Conservation (phyloP, 2,329 filamentous ascomycete genomes). For the Coniochaeta pulveracea region DNA sequence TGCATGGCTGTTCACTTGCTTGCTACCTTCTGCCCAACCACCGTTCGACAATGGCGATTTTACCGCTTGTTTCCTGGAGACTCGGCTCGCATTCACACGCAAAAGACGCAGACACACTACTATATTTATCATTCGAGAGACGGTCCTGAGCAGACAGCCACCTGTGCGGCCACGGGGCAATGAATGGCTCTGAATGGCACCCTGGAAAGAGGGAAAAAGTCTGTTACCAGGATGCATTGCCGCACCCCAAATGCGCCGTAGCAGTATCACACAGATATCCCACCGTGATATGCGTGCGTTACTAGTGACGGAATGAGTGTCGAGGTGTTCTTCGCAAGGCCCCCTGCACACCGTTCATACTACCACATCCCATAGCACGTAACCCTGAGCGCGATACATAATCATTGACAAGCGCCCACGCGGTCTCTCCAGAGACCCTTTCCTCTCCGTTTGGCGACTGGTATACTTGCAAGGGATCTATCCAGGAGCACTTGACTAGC, state of each 20-base stretch:
- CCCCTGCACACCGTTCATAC: conserved; percentile 13
- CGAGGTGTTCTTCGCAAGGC: conserved; percentile 1
- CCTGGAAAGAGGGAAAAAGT: too few species aligned
- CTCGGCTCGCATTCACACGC: conserved; percentile 9
- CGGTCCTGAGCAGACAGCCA: not conserved
- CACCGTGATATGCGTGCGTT: too few species aligned
- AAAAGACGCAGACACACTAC: conserved; percentile 9
- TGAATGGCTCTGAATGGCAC: too few species aligned
- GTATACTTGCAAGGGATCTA: too few species aligned
- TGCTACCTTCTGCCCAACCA: conserved; percentile 17
- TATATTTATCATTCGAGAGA: conserved; percentile 16
- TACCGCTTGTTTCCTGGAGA: conserved; percentile 13
- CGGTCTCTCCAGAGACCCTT: conserved; percentile 19
- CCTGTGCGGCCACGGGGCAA: not conserved
- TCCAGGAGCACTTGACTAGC: conserved; percentile 1
- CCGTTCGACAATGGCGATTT: conserved; percentile 14
- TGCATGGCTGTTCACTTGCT: conserved; percentile 2
- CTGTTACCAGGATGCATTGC: too few species aligned
- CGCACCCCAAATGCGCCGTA: too few species aligned
- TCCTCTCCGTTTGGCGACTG: conserved; percentile 29
- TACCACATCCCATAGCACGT: too few species aligned
- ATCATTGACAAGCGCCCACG: conserved; percentile 33
- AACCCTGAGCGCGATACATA: conserved; percentile 35
- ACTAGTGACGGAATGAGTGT: too few species aligned
- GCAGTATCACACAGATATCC: conserved; percentile 10